Evolutionary conservation across 2,329 filamentous ascomycete genomes (phyloP).

Genomic region (Biscogniauxia mediterranea): DNA sequence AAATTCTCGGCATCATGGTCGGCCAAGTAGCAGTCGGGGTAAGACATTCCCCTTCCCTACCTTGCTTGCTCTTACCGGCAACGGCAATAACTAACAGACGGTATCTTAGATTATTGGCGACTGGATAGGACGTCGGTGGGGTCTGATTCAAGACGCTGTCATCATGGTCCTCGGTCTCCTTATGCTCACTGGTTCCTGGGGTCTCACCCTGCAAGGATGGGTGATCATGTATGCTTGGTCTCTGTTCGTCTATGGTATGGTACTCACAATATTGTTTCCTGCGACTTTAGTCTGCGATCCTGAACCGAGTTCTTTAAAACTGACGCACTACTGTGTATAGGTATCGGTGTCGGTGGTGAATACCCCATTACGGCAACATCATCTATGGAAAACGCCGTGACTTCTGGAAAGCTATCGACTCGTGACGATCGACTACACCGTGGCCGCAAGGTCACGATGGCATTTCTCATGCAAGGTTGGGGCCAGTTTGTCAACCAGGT

Average conservation of each 20-base stretch:
- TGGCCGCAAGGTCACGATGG: slow-evolving; percentile 90
- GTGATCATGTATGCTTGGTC: slow-evolving; percentile 96
- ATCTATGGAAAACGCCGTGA: slow-evolving; percentile 87
- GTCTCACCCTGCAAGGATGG: slow-evolving; percentile 83
- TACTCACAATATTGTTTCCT: slow-evolving; percentile 40
- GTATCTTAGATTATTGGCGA: slow-evolving; percentile 51
- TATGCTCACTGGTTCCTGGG: slow-evolving; percentile 92
- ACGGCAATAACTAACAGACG: slow-evolving; percentile 13
- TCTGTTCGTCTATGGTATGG: slow-evolving; percentile 78
- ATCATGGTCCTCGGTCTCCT: slow-evolving; percentile 94
- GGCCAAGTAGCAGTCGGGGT: slow-evolving; percentile 87
- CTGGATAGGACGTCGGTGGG: slow-evolving; percentile 88
- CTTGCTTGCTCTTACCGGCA: slow-evolving; percentile 1
- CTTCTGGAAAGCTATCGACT: slow-evolving; percentile 84
- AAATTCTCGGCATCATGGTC: slow-evolving; percentile 92
- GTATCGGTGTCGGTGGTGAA: slow-evolving; percentile 72
- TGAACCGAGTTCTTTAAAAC: slow-evolving; percentile 8
- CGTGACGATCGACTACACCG: slow-evolving; percentile 92
- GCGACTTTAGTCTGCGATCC: neutral
- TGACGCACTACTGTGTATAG: slow-evolving; percentile 22
- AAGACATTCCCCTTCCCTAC: slow-evolving; percentile 28
- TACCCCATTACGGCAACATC: slow-evolving; percentile 97
- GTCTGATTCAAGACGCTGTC: slow-evolving; percentile 88
- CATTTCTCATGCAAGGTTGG: slow-evolving; percentile 98
- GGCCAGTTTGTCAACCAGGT: slow-evolving; percentile 94